Base-by-base conservation (phyloP, 495 filamentous ascomycete genomes). In the Sphaerosporella brunnea region DNA sequence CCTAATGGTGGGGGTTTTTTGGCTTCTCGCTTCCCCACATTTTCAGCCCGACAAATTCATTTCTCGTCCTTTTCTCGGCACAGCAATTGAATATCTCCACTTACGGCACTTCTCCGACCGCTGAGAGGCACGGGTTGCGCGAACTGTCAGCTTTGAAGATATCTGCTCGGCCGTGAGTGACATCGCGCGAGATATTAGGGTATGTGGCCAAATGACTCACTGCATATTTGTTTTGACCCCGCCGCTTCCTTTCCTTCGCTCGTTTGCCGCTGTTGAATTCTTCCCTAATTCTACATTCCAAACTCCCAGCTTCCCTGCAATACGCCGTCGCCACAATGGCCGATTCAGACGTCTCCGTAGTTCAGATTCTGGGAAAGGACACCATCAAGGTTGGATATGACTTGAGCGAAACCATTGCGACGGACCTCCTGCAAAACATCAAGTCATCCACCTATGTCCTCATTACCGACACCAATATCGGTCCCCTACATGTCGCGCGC, bases 381-480 rank as follows among this genome's bases (percentile, higher is more conserved):
- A 75, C 78, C 63, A 94, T 94, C 55, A 70, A 93, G 58, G 77
- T 93, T 62, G 86, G 93, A 56, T 88, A 93, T 62, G 82, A 81
- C 48, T 75, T 97, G 81, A 75, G 78, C 51, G 71, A 70, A 53
- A 88, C 78, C 62, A 77, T 96, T 54, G 76, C 77, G 40, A 65
- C 80, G 56, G 92, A 96, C 65, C 71, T 97, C 35, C 69, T 95
- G 54, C 68, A 70, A 23, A 80, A 77, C 59, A 64, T 90, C 50
- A 65, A 72, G 35, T 88, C 86, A 19, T 88, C 84, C 21, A 95
- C 85, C 50, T 97, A 95, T 63, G 82, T 95, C 37, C 78, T 97
- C 36, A 79, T 97, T 56, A 96, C 90, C 58, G 90, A 97, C 65
- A 88, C 84, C 16, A 96, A 96, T 62, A 77, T 97, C 52, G 73